Evolutionary conservation across 306 rosid species (phyloP), one percentile per base, ranked within the genome.

Genomic region (Vigna nakashimae): DNA sequence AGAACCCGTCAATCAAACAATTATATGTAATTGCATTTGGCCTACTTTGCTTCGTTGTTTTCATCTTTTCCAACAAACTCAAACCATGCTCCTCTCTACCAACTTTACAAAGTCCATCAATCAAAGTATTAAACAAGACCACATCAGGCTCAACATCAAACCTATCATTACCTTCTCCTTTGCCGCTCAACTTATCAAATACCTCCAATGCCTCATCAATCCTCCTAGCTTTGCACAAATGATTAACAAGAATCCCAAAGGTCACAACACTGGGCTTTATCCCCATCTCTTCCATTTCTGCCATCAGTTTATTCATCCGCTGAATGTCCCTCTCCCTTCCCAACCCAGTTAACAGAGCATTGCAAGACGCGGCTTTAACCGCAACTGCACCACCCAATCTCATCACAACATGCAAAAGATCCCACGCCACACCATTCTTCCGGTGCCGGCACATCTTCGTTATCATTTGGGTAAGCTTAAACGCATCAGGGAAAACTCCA

Each of bases 81-180:
- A 87, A 56, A 34, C 93, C 90, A 56, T 94, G 93, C 71, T 94
- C 97, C 42, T 85, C 96, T 87, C 91, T 89, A 62, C 97, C 97
- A 53, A 88, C 96, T 82, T 90, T 91, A 82, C 94, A 91, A 17
- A 91, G 96, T 49, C 96, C 97, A 69, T 90, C 90, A 72, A 94
- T 89, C 87, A 92, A 60, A 34, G 94, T 88, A 65, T 92, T 92
- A 78, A 81, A 92, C 68, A 76, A 81, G 65, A 84, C 46, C 81
- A 77, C 92, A 83, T 94, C 96, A 14, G 94, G 92, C 65, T 77
- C 84, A 73, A 85, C 83, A 26, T 34, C 65, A 64, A 84, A 13
- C 75, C 65, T 17, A 22, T 73, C 70, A 30, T 73, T 73, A 30
- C 64, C 60, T 60, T 65, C 82, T 40, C 80, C 84, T 50, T 71